These are phyloP conservation scores for Hyphopichia buzzinii DNA, from an alignment of 1,139 yeast species.

Conservation along the genomic window DNA sequence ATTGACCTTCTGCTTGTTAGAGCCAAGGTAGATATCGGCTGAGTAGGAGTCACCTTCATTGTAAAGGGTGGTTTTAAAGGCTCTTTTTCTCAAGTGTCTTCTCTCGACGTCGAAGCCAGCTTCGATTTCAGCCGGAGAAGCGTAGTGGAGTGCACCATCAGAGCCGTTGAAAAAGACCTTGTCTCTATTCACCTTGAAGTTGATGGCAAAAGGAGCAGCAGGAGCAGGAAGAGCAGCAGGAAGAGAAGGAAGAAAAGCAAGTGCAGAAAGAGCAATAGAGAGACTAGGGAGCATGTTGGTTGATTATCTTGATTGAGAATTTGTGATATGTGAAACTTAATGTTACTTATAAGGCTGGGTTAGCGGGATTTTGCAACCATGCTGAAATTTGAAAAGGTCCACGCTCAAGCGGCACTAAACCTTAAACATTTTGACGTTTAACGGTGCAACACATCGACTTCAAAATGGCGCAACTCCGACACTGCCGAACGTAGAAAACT, in stretches of 20 bases:
- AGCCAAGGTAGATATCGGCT: constrained; percentile 12
- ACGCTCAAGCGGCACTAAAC: too few species aligned
- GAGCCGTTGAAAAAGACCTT: neutral
- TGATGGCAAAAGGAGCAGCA: neutral
- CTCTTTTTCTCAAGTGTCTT: neutral
- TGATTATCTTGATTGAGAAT: too few species aligned
- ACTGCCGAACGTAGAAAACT: too few species aligned
- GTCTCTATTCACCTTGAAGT: neutral
- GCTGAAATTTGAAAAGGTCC: too few species aligned
- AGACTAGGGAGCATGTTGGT: too few species aligned
- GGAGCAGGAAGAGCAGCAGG: neutral
- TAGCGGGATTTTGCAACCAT: too few species aligned
- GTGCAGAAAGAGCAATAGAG: neutral
- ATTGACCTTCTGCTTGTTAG: constrained; percentile 14
- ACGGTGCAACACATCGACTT: too few species aligned
- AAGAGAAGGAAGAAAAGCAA: too few species aligned
- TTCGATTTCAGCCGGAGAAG: neutral
- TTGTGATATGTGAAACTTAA: too few species aligned
- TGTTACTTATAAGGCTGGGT: too few species aligned
- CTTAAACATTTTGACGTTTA: too few species aligned
- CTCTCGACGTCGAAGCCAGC: neutral
- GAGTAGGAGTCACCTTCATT: neutral
- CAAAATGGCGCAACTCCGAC: too few species aligned
- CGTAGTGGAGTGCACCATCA: neutral
- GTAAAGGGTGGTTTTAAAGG: neutral